Percentiles rank a stretch among this genome's conserved stretches.
phyloP scores from a whole-genome alignment of 192 early-diverging fungal species.

The Backusella luteola region DNA sequence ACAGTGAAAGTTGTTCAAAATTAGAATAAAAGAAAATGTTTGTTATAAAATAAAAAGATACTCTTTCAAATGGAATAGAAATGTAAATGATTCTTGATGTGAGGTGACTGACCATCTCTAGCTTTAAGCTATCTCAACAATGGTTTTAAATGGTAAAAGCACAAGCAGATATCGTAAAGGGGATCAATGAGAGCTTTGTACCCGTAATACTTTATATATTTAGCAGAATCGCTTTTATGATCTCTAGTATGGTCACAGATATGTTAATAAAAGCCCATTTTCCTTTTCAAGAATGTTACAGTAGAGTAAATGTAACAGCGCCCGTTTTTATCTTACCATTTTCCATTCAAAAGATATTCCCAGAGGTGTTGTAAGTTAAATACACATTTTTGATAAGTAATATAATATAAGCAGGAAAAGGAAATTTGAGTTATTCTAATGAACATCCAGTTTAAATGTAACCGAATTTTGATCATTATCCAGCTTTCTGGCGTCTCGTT shows the following conservation, averaged over 20 bases:
- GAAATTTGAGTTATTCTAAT: not conserved
- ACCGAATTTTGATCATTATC: not conserved
- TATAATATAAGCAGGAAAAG: not conserved
- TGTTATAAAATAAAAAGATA: not conserved
- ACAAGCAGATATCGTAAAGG: too few relatives aligned
- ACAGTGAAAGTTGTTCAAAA: not conserved
- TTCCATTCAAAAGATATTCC: not conserved
- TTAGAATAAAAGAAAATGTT: not conserved
- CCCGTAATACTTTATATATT: too few relatives aligned
- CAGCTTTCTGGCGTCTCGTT: not conserved
- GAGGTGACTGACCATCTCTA: too few relatives aligned
- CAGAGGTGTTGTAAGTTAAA: not conserved
- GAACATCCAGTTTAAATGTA: not conserved
- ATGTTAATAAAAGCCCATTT: not conserved
- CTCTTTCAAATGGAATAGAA: not conserved
- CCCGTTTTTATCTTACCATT: not conserved
- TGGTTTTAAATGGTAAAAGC: too few relatives aligned
- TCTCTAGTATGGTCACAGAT: not conserved
- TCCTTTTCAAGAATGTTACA: not conserved
- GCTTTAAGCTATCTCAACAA: too few relatives aligned
- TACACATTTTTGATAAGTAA: not conserved
- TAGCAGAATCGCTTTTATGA: too few relatives aligned
- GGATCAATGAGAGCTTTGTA: too few relatives aligned
- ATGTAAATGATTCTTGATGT: not conserved
- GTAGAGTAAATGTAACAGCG: too few relatives aligned